A percentile compares a stretch with the other conserved stretches of the same genome.
Evolutionary conservation across 106 monocot species (phyloP).

Genomic region (Dioscorea alata): DNA sequence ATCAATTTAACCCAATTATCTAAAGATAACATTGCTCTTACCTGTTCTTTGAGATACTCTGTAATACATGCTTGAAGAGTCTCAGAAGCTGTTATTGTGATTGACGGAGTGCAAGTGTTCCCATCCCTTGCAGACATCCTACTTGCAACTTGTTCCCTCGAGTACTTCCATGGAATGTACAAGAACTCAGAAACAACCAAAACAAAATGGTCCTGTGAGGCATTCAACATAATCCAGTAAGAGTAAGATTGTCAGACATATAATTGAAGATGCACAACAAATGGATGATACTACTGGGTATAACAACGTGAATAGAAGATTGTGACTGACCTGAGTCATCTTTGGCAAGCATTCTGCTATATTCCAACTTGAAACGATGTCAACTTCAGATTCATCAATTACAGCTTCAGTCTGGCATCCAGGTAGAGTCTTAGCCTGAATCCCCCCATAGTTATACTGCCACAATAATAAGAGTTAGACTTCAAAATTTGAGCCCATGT

Average conservation of each 20-base stretch:
- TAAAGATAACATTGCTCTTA: slow-evolving; percentile 6
- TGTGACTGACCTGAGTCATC: slow-evolving; percentile 41
- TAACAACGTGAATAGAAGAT: not conserved
- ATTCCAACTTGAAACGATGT: slow-evolving; percentile 89
- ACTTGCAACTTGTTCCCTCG: slow-evolving; percentile 35
- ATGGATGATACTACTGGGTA: not conserved
- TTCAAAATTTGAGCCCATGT: not conserved
- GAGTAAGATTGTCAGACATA: not conserved
- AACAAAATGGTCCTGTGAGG: slow-evolving; percentile 81
- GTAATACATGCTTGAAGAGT: slow-evolving; percentile 50
- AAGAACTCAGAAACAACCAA: slow-evolving; percentile 81
- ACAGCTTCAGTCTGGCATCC: slow-evolving; percentile 10
- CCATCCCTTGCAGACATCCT: slow-evolving; percentile 20
- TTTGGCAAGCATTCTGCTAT: slow-evolving; percentile 85
- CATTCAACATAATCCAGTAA: not conserved
- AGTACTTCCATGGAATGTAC: slow-evolving; percentile 87
- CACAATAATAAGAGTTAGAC: slow-evolving; percentile 5
- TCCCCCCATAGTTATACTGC: slow-evolving; percentile 93
- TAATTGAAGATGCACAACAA: not conserved
- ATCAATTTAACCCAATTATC: not conserved
- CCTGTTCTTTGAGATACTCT: slow-evolving; percentile 77
- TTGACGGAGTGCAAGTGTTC: slow-evolving; percentile 55
- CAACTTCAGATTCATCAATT: slow-evolving; percentile 45
- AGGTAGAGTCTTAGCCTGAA: slow-evolving; percentile 42
- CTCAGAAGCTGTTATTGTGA: slow-evolving; percentile 67